Evolutionary conservation across 495 filamentous ascomycete genomes (phyloP), one percentile per base, ranked within the genome.

Genomic region (Glarea lozoyensis): DNA sequence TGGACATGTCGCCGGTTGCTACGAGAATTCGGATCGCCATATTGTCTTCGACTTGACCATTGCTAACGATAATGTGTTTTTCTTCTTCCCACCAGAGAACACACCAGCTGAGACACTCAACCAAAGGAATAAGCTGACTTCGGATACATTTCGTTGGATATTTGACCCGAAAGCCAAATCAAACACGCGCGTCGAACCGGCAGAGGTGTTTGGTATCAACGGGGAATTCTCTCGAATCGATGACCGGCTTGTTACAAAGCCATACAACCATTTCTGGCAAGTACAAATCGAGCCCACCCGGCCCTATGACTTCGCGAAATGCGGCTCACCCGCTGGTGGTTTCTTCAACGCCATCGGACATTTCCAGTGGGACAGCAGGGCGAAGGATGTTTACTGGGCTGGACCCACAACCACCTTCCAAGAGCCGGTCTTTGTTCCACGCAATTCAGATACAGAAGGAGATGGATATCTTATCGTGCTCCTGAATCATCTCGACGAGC

Each of bases 201-300:
- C 58, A 1, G 0, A 60, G 16, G 41, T 63, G 6, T 70, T 70
- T 53, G 52, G 56, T 2, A 66, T 65, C 4, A 70, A 64, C 39
- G 72, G 73, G 16, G 76, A 79, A 53, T 78, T 78, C 63, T 73
- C 69, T 6, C 66, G 75, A 17, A 76, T 79, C 45, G 76, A 79
- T 49, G 76, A 78, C 43, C 67, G 75, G 1, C 68, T 63, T 30
- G 59, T 68, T 2, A 70, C 67, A 13, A 66, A 67, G 42, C 56
- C 56, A 4, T 75, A 79, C 52, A 53, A 59, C 7, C 73, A 77
- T 54, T 73, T 73, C 57, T 80, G 66, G 63, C 69, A 73, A 41
- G 54, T 68, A 0, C 54, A 64, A 16, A 65, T 73, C 24, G 67
- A 75, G 39, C 62, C 65, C 0, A 52, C 46, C 2, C 57, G 47